phyloP scores from a whole-genome alignment of 2,329 filamentous ascomycete species.

The Phaeosphaeria sp. region DNA sequence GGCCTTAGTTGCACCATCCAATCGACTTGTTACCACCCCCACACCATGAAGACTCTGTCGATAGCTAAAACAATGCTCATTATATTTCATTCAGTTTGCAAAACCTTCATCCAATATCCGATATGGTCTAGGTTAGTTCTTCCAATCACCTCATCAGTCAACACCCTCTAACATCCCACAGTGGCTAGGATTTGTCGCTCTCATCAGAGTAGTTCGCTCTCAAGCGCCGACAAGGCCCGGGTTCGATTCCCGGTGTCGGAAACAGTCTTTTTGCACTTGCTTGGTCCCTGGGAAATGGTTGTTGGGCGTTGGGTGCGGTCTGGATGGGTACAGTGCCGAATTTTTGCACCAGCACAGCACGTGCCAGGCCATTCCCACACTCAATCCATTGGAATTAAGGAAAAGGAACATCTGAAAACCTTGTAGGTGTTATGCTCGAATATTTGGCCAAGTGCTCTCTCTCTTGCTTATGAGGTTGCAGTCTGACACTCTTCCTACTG shows the following conservation, averaged over 20 bases:
- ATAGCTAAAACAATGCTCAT: no score
- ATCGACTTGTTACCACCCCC: not conserved
- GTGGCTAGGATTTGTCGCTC: slow-evolving; percentile 10
- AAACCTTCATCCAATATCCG: not conserved
- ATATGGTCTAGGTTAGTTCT: not conserved
- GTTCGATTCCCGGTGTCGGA: slow-evolving; percentile 10
- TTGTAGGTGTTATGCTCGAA: not conserved
- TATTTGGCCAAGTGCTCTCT: not conserved
- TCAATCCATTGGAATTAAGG: not conserved
- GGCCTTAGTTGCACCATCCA: not conserved
- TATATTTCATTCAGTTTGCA: not conserved
- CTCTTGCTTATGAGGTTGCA: not conserved
- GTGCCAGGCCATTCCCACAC: not conserved
- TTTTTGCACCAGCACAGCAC: not conserved
- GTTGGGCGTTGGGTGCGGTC: not conserved
- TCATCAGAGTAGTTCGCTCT: slow-evolving; percentile 4
- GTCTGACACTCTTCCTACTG: not conserved
- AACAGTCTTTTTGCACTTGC: not conserved
- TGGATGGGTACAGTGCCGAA: not conserved
- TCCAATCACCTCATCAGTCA: not conserved
- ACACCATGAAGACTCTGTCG: no score
- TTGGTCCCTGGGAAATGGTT: not conserved
- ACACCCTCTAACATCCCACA: not conserved
- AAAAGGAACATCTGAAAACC: not conserved
- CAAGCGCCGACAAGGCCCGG: slow-evolving; percentile 7